These are phyloP conservation scores for Pythium sp. DNA, from an alignment of 352 stramenopile genomes.

Conservation along the genomic window DNA sequence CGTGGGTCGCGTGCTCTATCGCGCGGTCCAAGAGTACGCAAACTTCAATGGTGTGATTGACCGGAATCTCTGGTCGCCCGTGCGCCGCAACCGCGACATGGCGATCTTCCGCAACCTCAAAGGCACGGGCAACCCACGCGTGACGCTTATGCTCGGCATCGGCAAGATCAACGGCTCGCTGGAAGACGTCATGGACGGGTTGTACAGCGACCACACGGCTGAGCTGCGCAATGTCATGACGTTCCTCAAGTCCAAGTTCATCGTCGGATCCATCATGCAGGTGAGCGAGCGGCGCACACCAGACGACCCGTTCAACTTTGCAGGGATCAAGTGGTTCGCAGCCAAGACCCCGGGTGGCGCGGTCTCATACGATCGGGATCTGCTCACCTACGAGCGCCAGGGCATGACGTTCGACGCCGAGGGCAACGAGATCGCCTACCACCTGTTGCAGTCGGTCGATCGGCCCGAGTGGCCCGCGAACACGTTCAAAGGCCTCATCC, in stretches of 20 bases:
- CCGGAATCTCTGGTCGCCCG: slow-evolving; percentile 33
- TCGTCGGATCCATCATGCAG: slow-evolving; percentile 37
- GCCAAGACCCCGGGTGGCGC: slow-evolving; percentile 26
- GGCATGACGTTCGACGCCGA: slow-evolving; percentile 30
- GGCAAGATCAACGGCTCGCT: slow-evolving; percentile 34
- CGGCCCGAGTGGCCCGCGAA: slow-evolving; percentile 27
- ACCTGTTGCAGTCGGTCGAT: slow-evolving; percentile 45
- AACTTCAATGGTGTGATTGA: slow-evolving; percentile 17
- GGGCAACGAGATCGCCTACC: slow-evolving; percentile 37
- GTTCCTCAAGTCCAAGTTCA: slow-evolving; percentile 30
- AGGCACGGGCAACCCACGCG: slow-evolving; percentile 30
- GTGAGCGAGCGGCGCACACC: slow-evolving; percentile 25
- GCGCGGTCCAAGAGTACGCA: slow-evolving; percentile 28
- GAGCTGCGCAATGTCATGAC: slow-evolving; percentile 41
- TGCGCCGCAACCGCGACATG: slow-evolving; percentile 33
- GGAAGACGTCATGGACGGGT: slow-evolving; percentile 45
- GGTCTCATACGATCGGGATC: slow-evolving; percentile 36
- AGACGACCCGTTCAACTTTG: slow-evolving; percentile 36
- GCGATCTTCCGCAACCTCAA: slow-evolving; percentile 48
- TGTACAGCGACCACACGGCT: slow-evolving; percentile 36
- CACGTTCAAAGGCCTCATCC: slow-evolving; percentile 28
- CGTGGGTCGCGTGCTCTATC: slow-evolving; percentile 23
- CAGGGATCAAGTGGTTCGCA: slow-evolving; percentile 41
- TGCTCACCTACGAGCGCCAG: slow-evolving; percentile 52
- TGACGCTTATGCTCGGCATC: slow-evolving; percentile 28